Evolutionary conservation across 495 filamentous ascomycete species (phyloP).

Genomic region (Daldinia vernicosa): DNA sequence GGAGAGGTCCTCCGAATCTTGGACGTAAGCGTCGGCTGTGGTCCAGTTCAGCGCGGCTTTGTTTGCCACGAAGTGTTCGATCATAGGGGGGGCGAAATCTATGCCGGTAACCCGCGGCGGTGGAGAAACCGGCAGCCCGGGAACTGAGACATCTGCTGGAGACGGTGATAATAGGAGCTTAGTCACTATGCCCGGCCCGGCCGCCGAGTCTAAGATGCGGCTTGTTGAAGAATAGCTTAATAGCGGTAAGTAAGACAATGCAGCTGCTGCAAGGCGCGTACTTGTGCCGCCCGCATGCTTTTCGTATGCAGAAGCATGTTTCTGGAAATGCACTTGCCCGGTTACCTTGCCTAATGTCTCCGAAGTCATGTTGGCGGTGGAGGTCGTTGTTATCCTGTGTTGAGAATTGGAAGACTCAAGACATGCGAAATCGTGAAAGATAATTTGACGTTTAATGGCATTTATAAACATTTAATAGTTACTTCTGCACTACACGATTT

Average conservation of each 20-base stretch:
- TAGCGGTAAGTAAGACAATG: constrained; percentile 34
- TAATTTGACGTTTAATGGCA: neutral
- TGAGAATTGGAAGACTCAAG: neutral
- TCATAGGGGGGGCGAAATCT: constrained; percentile 34
- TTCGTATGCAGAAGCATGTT: constrained; percentile 28
- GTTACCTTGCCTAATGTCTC: neutral
- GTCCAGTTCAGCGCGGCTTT: constrained; percentile 28
- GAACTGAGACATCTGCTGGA: constrained; percentile 21
- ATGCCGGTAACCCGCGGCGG: constrained; percentile 34
- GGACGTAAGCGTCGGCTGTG: constrained; percentile 27
- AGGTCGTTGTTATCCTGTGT: neutral
- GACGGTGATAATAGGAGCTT: constrained; percentile 37
- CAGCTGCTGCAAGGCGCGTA: constrained; percentile 29
- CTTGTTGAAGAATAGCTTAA: constrained; percentile 36
- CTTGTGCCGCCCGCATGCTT: constrained; percentile 25
- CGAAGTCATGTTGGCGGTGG: neutral
- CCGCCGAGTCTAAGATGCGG: constrained; percentile 38
- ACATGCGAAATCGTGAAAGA: neutral
- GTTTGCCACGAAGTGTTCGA: constrained; percentile 31
- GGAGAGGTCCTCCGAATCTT: constrained; percentile 38
- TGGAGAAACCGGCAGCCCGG: constrained; percentile 30
- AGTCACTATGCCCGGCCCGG: constrained; percentile 37
- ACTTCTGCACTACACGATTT: neutral
- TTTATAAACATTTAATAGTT: too few relatives aligned
- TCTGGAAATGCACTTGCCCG: constrained; percentile 8